phyloP scores from a whole-genome alignment of 169 alveolate species.

The Toxoplasma gondii region DNA sequence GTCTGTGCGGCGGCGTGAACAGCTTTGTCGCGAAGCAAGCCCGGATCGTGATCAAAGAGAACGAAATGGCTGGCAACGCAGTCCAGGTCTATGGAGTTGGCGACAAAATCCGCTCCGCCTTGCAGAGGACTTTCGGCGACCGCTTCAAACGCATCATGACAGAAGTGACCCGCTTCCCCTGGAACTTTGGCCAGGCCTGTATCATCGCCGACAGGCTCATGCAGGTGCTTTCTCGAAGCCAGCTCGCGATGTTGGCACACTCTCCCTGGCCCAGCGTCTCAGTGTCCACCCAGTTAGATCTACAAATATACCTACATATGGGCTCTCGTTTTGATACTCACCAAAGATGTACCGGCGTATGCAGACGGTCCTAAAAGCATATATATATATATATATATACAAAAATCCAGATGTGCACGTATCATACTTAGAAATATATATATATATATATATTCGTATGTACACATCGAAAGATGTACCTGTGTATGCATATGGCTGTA shows the following conservation, averaged over 20 bases:
- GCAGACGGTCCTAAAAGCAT: background rate
- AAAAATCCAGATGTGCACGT: too few species aligned
- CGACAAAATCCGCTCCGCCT: conserved; percentile 76
- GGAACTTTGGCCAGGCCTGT: conserved; percentile 80
- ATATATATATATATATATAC: background rate
- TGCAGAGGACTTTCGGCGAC: conserved; percentile 75
- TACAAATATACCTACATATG: background rate
- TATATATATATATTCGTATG: background rate
- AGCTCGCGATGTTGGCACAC: background rate
- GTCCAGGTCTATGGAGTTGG: conserved; percentile 73
- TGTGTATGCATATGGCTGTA: background rate
- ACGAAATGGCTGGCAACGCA: conserved; percentile 46
- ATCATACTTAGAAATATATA: too few species aligned
- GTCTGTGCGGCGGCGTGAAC: conserved; percentile 88
- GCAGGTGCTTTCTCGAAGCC: conserved; percentile 46
- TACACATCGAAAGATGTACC: background rate
- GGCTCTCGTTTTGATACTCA: background rate
- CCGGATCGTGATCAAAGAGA: conserved; percentile 66
- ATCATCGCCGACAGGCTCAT: conserved; percentile 73
- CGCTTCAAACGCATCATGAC: conserved; percentile 73
- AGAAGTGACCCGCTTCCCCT: conserved; percentile 77
- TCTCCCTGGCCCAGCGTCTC: too few species aligned
- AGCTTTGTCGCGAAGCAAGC: conserved; percentile 77
- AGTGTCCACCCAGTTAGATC: too few species aligned
- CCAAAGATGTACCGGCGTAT: background rate